Conservation (phyloP, 768 basidiomycete species). For the Auriculariales sp. region DNA sequence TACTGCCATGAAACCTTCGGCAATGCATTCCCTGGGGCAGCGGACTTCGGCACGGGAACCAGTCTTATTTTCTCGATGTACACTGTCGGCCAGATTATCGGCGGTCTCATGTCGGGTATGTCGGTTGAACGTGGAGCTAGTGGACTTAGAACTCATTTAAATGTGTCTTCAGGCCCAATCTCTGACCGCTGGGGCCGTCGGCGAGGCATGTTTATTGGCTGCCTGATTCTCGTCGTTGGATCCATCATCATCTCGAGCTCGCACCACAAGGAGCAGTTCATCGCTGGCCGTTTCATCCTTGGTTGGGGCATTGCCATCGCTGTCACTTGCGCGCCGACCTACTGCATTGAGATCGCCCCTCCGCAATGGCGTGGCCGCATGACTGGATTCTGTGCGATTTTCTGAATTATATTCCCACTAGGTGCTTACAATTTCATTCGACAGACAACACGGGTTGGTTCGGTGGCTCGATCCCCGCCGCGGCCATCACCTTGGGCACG, state of each 20-base stretch:
- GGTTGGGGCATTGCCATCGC: conserved; percentile 10
- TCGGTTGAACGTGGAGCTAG: no score
- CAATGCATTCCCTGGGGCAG: neutral
- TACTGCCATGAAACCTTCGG: neutral
- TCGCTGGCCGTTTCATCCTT: conserved; percentile 12
- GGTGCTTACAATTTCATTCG: neutral
- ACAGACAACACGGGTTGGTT: conserved; percentile 5
- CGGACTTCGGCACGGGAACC: neutral
- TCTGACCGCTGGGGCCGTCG: conserved; percentile 14
- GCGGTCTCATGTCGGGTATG: neutral
- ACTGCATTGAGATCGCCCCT: conserved; percentile 44
- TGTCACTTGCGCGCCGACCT: conserved; percentile 18
- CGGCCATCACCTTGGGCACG: conserved; percentile 12
- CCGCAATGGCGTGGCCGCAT: conserved; percentile 41
- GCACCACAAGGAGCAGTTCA: conserved; percentile 8
- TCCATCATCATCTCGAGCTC: conserved; percentile 8
- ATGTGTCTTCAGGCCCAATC: no score
- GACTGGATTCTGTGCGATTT: conserved; percentile 30
- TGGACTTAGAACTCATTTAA: no score
- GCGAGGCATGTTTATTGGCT: conserved; percentile 15
- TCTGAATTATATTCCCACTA: conserved; percentile 5
- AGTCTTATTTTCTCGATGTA: conserved; percentile 1
- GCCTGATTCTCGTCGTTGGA: conserved; percentile 9
- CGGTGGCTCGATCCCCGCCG: conserved; percentile 9
- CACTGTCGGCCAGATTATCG: neutral